A percentile compares a stretch with the other conserved stretches of the same genome.
Evolutionary conservation across 768 basidiomycete genomes (phyloP).

Genomic region (Chalciporus piperatus): DNA sequence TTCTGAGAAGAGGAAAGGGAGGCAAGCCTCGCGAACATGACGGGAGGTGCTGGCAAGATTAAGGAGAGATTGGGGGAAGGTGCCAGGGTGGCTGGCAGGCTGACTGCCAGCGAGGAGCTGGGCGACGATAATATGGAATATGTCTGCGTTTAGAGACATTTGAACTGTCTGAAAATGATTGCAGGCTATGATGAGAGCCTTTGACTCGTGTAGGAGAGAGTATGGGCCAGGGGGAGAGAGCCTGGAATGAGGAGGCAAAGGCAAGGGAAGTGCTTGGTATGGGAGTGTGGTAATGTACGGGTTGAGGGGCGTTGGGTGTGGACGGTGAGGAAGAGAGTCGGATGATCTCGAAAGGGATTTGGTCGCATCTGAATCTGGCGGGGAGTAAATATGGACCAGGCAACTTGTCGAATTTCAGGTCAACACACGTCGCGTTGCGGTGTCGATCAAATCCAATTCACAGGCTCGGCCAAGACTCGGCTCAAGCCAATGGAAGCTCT

Average conservation of each 20-base stretch:
- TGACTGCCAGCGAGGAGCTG: constrained; percentile 16
- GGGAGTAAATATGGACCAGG: constrained; percentile 13
- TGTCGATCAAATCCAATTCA: constrained; percentile 17
- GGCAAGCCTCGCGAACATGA: constrained; percentile 27
- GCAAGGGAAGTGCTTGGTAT: constrained; percentile 3
- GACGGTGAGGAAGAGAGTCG: background rate
- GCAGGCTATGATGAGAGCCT: constrained; percentile 2
- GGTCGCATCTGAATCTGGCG: constrained; percentile 3
- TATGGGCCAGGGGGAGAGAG: background rate
- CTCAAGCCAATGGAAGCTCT: no score
- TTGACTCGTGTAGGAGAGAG: background rate
- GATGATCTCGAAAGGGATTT: constrained; percentile 6
- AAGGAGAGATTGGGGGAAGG: constrained; percentile 17
- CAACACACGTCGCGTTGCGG: constrained; percentile 1
- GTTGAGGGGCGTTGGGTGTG: background rate
- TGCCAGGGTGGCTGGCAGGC: background rate
- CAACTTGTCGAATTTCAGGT: background rate
- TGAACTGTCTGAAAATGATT: background rate
- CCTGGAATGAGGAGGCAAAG: constrained; percentile 6
- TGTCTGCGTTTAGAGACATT: constrained; percentile 34
- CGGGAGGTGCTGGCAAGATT: constrained; percentile 24
- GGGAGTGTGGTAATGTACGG: constrained; percentile 17
- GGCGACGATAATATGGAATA: constrained; percentile 32
- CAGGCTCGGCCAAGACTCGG: constrained; percentile 4
- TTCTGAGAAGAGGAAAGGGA: constrained; percentile 32